Evolutionary conservation across 2,329 filamentous ascomycete genomes (phyloP), one percentile per base, ranked within the genome.

Genomic region (Simplicillium sp.): DNA sequence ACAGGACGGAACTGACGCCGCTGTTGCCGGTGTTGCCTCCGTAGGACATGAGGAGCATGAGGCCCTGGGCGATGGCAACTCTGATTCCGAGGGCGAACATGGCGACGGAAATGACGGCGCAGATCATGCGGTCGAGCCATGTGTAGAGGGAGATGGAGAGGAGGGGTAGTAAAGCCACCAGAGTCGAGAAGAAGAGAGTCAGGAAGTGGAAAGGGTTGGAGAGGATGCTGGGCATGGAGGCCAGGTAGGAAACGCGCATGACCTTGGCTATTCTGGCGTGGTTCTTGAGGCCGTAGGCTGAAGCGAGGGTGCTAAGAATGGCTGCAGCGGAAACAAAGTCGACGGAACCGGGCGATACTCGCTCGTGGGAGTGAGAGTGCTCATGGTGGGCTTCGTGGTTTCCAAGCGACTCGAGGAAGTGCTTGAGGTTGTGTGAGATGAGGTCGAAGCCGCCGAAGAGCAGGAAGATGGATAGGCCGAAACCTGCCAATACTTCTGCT

Each of bases 361-460:
- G 50, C 28, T 78, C 73, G 51, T 90, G 83, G 1, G 60, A 61
- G 48, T 85, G 79, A 1, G 60, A 61, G 48, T 85, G 79, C 3
- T 72, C 68, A 52, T 85, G 81, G 53, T 94, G 87, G 16, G 86
- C 72, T 40, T 81, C 74, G 54, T 94, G 87, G 40, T 54, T 44
- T 11, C 62, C 60, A 18, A 64, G 47, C 2, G 56, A 56, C 61
- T 96, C 90, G 11, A 98, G 76, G n/a, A 88, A 76, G 60, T 98
- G 90, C 57, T 95, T 92, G 13, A 95, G 70, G 45, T 87, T 90
- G 59, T 98, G 92, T 33, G 87, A 94, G 46, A 98, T 83, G 37
- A 98, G 77, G 54, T 98, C 92, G 54, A 97, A 83, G 15, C 90
- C 90, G 70, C 95, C 95, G 63, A 98, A 98, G n/a, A 95, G 77